Percentiles rank a stretch among this genome's conserved stretches.
These are phyloP conservation scores for Pleomassaria siparia DNA, from an alignment of 2,329 filamentous ascomycete species.

Conservation along the genomic window DNA sequence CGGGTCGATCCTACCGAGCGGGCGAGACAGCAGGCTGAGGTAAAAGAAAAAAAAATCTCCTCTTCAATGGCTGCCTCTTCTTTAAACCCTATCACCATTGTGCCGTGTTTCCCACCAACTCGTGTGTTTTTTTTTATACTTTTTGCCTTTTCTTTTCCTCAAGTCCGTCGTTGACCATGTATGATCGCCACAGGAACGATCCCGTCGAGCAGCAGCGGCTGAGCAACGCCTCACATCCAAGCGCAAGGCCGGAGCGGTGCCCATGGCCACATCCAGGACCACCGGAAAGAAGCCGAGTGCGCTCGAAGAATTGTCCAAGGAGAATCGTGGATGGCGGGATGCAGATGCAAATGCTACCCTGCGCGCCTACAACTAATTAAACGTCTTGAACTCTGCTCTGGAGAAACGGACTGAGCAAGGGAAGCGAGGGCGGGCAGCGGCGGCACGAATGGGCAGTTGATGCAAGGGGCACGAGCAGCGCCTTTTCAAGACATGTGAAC, in stretches of 20 bases:
- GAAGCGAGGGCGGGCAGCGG: too few relatives aligned
- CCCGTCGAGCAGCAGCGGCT: slow-evolving; percentile 30
- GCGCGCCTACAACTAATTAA: slow-evolving; percentile 27
- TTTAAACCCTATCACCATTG: neutral
- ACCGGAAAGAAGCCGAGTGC: slow-evolving; percentile 26
- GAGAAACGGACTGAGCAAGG: too few relatives aligned
- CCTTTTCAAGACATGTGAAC: too few relatives aligned
- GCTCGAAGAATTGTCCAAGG: slow-evolving; percentile 31
- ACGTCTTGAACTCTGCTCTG: too few relatives aligned
- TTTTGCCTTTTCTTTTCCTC: neutral
- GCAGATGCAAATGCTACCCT: slow-evolving; percentile 30
- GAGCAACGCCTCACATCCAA: slow-evolving; percentile 27
- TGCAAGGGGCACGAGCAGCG: too few relatives aligned
- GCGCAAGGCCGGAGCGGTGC: slow-evolving; percentile 16
- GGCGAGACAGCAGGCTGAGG: slow-evolving; percentile 26
- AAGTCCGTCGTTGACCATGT: slow-evolving; percentile 6
- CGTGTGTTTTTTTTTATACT: neutral
- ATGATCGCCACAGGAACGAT: slow-evolving; percentile 25
- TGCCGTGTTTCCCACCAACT: neutral
- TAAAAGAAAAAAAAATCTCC: too few relatives aligned
- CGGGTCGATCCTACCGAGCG: slow-evolving; percentile 24
- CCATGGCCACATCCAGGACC: neutral
- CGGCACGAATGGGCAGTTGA: too few relatives aligned
- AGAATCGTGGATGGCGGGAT: slow-evolving; percentile 35
- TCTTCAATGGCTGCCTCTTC: neutral